Conservation (phyloP, 306 rosid genomes). For the Glycine tomentella region DNA sequence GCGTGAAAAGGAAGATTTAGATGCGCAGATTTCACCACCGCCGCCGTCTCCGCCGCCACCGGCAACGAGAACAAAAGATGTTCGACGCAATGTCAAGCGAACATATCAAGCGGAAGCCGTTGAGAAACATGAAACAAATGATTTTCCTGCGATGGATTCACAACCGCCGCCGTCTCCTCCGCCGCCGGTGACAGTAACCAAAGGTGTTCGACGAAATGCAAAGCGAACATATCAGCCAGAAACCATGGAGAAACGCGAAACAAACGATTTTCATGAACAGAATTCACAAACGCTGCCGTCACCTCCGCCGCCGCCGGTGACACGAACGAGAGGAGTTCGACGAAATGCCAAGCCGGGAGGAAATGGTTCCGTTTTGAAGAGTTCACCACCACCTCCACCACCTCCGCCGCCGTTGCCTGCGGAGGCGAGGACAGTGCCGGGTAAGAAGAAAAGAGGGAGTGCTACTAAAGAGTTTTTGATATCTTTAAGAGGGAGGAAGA, state of each 20-base stretch:
- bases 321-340: background rate
- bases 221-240: constrained; percentile 48
- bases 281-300: constrained; percentile 9
- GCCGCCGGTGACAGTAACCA: constrained; percentile 6
- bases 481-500: constrained; percentile 62
- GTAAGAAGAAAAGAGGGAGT: constrained; percentile 66
- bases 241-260: constrained; percentile 6
- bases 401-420: background rate
- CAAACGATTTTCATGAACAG: background rate
- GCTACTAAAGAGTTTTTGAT: constrained; percentile 67
- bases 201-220: constrained; percentile 40
- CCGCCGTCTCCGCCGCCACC: constrained; percentile 16
- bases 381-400: constrained; percentile 14
- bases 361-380: background rate
- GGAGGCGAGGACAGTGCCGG: constrained; percentile 49
- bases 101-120: background rate
- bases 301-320: constrained; percentile 6
- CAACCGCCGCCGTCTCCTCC: constrained; percentile 9
- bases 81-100: background rate
- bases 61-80: background rate
- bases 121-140: background rate
- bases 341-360: background rate
- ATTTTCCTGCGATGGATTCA: background rate
- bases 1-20: background rate
- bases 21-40: background rate